Conservation (phyloP, 1,284 basidiomycete species). For the Abortiporus biennis region DNA sequence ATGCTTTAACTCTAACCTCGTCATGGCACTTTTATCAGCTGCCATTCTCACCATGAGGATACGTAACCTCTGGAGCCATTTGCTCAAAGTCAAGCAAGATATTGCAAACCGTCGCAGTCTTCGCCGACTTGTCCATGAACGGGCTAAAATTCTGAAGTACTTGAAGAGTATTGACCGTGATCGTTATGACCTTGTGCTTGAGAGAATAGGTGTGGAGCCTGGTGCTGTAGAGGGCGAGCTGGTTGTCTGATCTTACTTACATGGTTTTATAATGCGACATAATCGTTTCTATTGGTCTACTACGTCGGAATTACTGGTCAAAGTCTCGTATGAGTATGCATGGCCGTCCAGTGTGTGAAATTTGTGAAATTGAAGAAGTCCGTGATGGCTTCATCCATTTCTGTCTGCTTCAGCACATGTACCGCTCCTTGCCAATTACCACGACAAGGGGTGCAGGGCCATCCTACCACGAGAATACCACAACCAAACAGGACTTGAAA, state of each 20-base stretch:
- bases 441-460: too few relatives aligned
- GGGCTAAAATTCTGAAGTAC: conserved; percentile 83
- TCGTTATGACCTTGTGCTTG: conserved; percentile 72
- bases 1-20: conserved; percentile 4
- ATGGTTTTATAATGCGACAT: too few relatives aligned
- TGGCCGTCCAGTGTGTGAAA: too few relatives aligned
- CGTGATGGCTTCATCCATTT: too few relatives aligned
- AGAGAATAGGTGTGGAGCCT: conserved; percentile 73
- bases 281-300: too few relatives aligned
- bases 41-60: conserved; percentile 86
- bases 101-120: conserved; percentile 73
- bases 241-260: conserved; percentile 35
- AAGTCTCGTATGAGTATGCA: too few relatives aligned
- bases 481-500: too few relatives aligned
- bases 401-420: too few relatives aligned
- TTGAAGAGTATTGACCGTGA: conserved; percentile 60
- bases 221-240: conserved; percentile 88
- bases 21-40: conserved; percentile 38
- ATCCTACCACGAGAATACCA: too few relatives aligned
- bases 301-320: too few relatives aligned
- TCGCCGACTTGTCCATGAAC: conserved; percentile 71
- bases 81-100: conserved; percentile 69
- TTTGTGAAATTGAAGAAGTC: too few relatives aligned
- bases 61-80: conserved; percentile 75
- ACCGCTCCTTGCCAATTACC: too few relatives aligned